These are phyloP conservation scores for Fusarium brevicatenulatum DNA, from an alignment of 2,329 filamentous ascomycete species.

Conservation along the genomic window DNA sequence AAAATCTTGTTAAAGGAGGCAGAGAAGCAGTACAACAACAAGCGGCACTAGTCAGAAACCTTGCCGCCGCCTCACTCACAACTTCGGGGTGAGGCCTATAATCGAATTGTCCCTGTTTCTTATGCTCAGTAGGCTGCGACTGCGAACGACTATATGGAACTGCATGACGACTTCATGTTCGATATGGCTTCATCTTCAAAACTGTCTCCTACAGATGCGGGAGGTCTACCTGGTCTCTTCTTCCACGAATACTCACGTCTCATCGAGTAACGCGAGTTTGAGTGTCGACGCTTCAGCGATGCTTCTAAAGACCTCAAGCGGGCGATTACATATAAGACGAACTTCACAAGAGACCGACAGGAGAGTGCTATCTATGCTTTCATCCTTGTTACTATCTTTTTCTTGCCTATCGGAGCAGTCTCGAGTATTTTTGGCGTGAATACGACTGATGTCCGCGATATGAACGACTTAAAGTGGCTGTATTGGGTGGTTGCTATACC, in stretches of 20 bases:
- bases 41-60: conserved; percentile 11
- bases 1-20: conserved; percentile 5
- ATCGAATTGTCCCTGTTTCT: background rate
- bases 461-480: conserved; percentile 58
- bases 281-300: conserved; percentile 46
- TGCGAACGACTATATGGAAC: conserved; percentile 36
- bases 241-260: conserved; percentile 52
- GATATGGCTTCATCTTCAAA: conserved; percentile 46
- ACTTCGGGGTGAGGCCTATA: conserved; percentile 10
- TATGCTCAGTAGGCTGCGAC: background rate
- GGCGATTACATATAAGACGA: conserved; percentile 49
- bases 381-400: conserved; percentile 61
- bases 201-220: conserved; percentile 51
- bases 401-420: conserved; percentile 58
- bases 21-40: conserved; percentile 8
- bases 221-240: conserved; percentile 53
- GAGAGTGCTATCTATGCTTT: conserved; percentile 61
- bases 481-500: conserved; percentile 62
- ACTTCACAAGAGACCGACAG: conserved; percentile 56
- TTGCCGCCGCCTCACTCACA: conserved; percentile 5
- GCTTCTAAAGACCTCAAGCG: conserved; percentile 47
- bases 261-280: conserved; percentile 51
- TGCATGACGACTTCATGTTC: conserved; percentile 40
- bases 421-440: conserved; percentile 65
- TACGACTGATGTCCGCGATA: conserved; percentile 60